A percentile compares a stretch with the other conserved stretches of the same genome.
Conservation (phyloP, 2,329 filamentous ascomycete species). For the Polytolypa hystricis region DNA sequence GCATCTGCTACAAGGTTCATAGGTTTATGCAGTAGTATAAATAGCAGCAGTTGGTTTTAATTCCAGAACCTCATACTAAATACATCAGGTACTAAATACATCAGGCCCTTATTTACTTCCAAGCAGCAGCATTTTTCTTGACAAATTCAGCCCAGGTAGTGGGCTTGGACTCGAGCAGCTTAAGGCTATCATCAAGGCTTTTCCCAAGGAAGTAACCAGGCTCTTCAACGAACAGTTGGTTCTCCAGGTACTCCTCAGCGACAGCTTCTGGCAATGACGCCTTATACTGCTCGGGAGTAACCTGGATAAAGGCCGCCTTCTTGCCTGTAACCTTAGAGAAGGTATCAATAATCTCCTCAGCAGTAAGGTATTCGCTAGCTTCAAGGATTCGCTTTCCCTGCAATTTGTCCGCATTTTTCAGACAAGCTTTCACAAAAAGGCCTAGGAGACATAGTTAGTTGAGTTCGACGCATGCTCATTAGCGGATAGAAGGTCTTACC, state of each 20-base stretch:
- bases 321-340: conserved; percentile 34
- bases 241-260: conserved; percentile 42
- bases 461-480: too few species aligned
- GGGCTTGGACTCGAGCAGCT: conserved; percentile 18
- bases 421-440: conserved; percentile 18
- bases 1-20: too few species aligned
- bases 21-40: too few species aligned
- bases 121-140: not conserved
- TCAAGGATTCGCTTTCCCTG: conserved; percentile 37
- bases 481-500: too few species aligned
- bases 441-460: too few species aligned
- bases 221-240: conserved; percentile 41
- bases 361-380: conserved; percentile 30
- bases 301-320: conserved; percentile 15
- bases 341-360: conserved; percentile 29
- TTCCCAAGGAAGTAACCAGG: conserved; percentile 44
- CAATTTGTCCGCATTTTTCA: not conserved
- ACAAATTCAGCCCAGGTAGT: conserved; percentile 19
- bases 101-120: not conserved
- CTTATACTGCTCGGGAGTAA: conserved; percentile 19
- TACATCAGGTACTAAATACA: too few species aligned
- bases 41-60: too few species aligned
- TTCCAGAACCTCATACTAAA: too few species aligned
- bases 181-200: conserved; percentile 16
- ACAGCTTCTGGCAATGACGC: conserved; percentile 15